A percentile compares a stretch with the other conserved stretches of the same genome.
Conservation (phyloP, 2,329 filamentous ascomycete genomes). For the Lecanicillium sp. region DNA sequence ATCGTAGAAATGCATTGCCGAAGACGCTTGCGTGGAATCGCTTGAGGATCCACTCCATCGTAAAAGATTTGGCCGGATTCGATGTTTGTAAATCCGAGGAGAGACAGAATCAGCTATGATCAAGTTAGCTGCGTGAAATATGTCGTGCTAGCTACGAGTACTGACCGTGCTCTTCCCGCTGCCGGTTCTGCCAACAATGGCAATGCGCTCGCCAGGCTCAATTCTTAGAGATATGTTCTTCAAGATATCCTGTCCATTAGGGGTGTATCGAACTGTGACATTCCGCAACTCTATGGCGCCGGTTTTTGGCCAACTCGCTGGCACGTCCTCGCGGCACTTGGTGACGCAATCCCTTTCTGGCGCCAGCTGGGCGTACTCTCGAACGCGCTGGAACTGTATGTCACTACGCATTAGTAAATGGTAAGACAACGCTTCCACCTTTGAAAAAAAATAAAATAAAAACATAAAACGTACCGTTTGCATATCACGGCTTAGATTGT, state of each 20-base stretch:
- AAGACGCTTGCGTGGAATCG: constrained; percentile 38
- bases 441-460: too few species aligned
- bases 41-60: constrained; percentile 45
- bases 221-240: constrained; percentile 41
- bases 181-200: constrained; percentile 71
- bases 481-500: constrained; percentile 41
- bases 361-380: constrained; percentile 36
- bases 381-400: constrained; percentile 37
- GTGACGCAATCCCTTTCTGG: constrained; percentile 31
- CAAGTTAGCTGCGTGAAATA: constrained; percentile 8
- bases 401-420: constrained; percentile 1
- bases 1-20: constrained; percentile 49
- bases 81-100: constrained; percentile 46
- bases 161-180: constrained; percentile 74
- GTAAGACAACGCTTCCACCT: too few species aligned
- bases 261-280: constrained; percentile 38
- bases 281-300: constrained; percentile 40
- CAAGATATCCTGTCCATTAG: constrained; percentile 37
- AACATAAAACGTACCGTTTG: constrained; percentile 36
- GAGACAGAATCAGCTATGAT: constrained; percentile 37
- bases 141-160: constrained; percentile 7
- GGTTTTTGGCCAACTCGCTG: constrained; percentile 34
- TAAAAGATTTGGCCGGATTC: constrained; percentile 43
- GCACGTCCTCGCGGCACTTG: constrained; percentile 26
- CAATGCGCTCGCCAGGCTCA: constrained; percentile 63